Evolutionary conservation across 2,329 filamentous ascomycete species (phyloP).

Genomic region (Phialocephala subalpina): DNA sequence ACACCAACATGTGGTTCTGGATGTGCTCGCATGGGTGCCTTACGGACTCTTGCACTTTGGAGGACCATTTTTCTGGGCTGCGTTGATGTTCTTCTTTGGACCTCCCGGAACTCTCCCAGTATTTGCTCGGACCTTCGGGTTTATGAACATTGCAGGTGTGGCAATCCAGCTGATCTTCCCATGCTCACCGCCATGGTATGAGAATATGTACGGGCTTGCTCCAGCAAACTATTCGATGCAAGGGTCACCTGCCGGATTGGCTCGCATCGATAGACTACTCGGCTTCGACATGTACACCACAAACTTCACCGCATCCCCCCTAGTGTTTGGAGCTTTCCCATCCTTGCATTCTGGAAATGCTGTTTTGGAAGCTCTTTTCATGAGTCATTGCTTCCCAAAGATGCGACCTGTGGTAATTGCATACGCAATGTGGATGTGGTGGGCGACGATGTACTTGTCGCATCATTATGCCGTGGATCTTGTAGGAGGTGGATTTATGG

Average conservation of each 20-base stretch:
- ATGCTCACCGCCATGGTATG: conserved; percentile 96
- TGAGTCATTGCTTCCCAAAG: conserved; percentile 90
- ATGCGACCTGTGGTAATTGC: conserved; percentile 80
- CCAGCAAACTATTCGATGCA: conserved; percentile 92
- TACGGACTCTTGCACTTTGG: conserved; percentile 93
- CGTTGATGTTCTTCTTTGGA: conserved; percentile 85
- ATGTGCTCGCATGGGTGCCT: conserved; percentile 90
- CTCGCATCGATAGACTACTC: conserved; percentile 87
- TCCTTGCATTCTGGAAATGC: conserved; percentile 91
- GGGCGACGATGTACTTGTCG: conserved; percentile 97
- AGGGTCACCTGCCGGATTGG: conserved; percentile 88
- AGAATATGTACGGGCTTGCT: conserved; percentile 88
- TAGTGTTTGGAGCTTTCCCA: conserved; percentile 95
- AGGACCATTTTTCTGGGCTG: conserved; percentile 80
- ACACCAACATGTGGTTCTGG: conserved; percentile 83
- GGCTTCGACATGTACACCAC: conserved; percentile 94
- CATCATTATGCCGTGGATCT: conserved; percentile 97
- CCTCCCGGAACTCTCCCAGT: conserved; percentile 86
- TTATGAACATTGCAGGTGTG: conserved; percentile 89
- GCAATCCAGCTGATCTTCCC: conserved; percentile 90
- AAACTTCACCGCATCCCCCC: conserved; percentile 86
- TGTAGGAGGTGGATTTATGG: conserved; percentile 82
- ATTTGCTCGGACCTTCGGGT: conserved; percentile 88
- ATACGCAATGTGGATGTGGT: conserved; percentile 95
- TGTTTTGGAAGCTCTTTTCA: conserved; percentile 88